Evolutionary conservation across 2,329 filamentous ascomycete genomes (phyloP), one percentile per base, ranked within the genome.

Genomic region (Colletotrichum lupini): DNA sequence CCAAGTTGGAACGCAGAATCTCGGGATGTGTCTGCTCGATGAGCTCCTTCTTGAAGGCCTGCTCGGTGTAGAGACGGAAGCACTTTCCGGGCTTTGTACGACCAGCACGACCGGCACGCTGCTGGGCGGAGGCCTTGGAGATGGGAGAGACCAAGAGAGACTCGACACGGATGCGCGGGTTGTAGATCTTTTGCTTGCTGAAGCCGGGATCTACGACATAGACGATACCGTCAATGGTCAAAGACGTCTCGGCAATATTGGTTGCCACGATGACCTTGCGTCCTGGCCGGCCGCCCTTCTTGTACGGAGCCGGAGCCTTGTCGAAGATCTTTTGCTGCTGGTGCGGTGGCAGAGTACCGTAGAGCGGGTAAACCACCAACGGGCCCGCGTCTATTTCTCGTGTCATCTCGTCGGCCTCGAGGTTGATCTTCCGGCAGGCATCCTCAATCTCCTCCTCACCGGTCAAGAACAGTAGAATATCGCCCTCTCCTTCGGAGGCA

Each of bases 141-240:
- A 99, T 98, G 26, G 97, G 95, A 3, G 97, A 98, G 5, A 99
- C 96, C n/a, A 99, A 88, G 8, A 99, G 89, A 1, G 97, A 98
- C 84, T 99, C 97, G 76, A 99, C 95, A 82, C 97, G 92, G 78
- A 98, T 97, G 74, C 97, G 92, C 26, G 97, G 96, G 83, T 99
- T 98, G 87, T 98, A 99, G 75, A 98, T 97, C 85, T 98, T 99
- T 80, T 99, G 97, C 86, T 99, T 99, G 86, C 95, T 98, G 87
- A 99, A 99, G 46, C 97, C 97, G 2, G 97, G 96, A 80, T 99
- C 97, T n/a, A 99, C 96, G 42, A 99, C 97, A 80, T 98, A 99
- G 46, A 99, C 97, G 76, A 99, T 99, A 81, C 97, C 97, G 80
- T 99, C 97, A 74, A 99, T 99, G 59, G 97, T 99, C 83, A 99